Evolutionary conservation across 192 early-diverging fungal genomes (phyloP).

Genomic region (Backusella psychrophila): DNA sequence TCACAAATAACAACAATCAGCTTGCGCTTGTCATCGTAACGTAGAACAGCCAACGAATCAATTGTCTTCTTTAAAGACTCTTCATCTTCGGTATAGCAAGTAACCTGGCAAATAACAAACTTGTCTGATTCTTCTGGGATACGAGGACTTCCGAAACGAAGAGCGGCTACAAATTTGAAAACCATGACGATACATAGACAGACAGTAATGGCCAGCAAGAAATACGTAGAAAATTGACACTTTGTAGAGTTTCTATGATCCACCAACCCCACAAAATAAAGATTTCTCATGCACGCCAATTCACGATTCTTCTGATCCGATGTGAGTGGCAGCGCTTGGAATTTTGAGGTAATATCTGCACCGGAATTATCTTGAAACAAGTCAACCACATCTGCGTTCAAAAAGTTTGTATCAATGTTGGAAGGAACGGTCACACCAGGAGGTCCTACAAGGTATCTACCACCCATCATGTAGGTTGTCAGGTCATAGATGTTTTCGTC

Average conservation of each 20-base stretch:
- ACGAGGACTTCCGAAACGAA: slow-evolving; percentile 68
- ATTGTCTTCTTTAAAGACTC: slow-evolving; percentile 82
- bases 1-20: slow-evolving; percentile 86
- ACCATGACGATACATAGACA: slow-evolving; percentile 78
- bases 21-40: slow-evolving; percentile 87
- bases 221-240: slow-evolving; percentile 81
- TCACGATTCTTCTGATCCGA: slow-evolving; percentile 41
- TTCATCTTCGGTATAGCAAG: slow-evolving; percentile 94
- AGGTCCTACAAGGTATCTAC: slow-evolving; percentile 41
- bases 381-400: slow-evolving; percentile 52
- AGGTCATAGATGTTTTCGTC: slow-evolving; percentile 72
- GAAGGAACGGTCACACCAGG: slow-evolving; percentile 36
- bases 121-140: slow-evolving; percentile 88
- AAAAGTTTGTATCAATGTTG: slow-evolving; percentile 54
- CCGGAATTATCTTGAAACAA: slow-evolving; percentile 66
- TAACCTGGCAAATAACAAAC: slow-evolving; percentile 94
- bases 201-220: slow-evolving; percentile 74
- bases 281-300: slow-evolving; percentile 73
- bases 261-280: slow-evolving; percentile 84
- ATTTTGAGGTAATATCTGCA: slow-evolving; percentile 58
- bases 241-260: slow-evolving; percentile 78
- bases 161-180: slow-evolving; percentile 75
- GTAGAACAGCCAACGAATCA: slow-evolving; percentile 72
- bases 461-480: slow-evolving; percentile 60
- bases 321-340: slow-evolving; percentile 52